Percentiles rank a stretch among this genome's conserved stretches.
Evolutionary conservation across 2,329 filamentous ascomycete genomes (phyloP).

Genomic region (Xylaria sp.): DNA sequence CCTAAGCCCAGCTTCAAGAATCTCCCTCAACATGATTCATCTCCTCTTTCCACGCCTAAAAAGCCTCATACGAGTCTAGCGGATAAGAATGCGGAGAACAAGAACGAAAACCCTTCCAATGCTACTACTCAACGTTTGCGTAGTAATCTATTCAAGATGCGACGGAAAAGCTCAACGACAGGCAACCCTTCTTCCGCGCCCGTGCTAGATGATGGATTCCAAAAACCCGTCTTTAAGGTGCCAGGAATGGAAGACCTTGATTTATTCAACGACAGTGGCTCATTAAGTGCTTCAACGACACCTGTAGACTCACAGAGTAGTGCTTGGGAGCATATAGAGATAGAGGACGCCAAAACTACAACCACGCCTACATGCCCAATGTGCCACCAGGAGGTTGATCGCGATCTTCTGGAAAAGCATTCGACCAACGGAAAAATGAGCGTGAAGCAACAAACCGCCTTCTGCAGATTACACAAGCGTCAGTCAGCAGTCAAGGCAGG

Average conservation of each 20-base stretch:
- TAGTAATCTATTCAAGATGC: neutral
- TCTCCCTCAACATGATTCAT: slow-evolving; percentile 13
- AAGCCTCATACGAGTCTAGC: slow-evolving; percentile 20
- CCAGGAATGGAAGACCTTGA: slow-evolving; percentile 44
- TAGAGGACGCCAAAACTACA: slow-evolving; percentile 32
- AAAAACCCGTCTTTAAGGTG: slow-evolving; percentile 44
- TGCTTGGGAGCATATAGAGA: slow-evolving; percentile 24
- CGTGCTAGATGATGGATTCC: slow-evolving; percentile 29
- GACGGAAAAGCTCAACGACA: slow-evolving; percentile 20
- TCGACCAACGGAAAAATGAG: slow-evolving; percentile 61
- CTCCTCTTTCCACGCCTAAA: slow-evolving; percentile 30
- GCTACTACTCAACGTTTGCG: slow-evolving; percentile 3
- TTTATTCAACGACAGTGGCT: slow-evolving; percentile 35
- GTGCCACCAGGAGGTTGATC: slow-evolving; percentile 70
- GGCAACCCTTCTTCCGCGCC: slow-evolving; percentile 24
- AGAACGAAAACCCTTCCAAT: slow-evolving; percentile 3
- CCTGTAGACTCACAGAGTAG: slow-evolving; percentile 38
- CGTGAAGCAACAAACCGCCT: slow-evolving; percentile 68
- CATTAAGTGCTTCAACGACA: slow-evolving; percentile 19
- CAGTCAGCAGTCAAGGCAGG: slow-evolving; percentile 62
- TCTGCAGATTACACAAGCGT: slow-evolving; percentile 72
- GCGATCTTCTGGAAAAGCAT: slow-evolving; percentile 64
- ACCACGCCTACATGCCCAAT: slow-evolving; percentile 68
- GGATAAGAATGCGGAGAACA: slow-evolving; percentile 16
- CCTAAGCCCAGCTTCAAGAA: slow-evolving; percentile 34